Percentiles rank a stretch among this genome's conserved stretches.
Conservation (phyloP, 345 rosid species). For the Durio zibethinus region DNA sequence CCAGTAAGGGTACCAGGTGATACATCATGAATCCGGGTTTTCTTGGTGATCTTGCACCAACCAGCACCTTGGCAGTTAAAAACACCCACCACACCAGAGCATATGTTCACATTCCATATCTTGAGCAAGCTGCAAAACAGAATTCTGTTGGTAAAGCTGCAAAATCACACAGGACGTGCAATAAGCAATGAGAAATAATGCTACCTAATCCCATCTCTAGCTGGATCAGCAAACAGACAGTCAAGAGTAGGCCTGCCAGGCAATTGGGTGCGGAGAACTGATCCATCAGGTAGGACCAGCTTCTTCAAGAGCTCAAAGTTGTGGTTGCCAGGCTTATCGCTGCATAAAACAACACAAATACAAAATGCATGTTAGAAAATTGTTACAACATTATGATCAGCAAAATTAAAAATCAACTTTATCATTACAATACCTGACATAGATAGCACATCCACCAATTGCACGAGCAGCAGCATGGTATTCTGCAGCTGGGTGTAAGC, state of each 20-base stretch:
- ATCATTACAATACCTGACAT: conserved; percentile 65
- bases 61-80: conserved; percentile 99
- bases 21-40: conserved; percentile 74
- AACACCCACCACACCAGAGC: conserved; percentile 80
- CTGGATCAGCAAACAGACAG: conserved; percentile 84
- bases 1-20: conserved; percentile 80
- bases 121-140: conserved; percentile 63
- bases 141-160: conserved; percentile 1
- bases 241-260: conserved; percentile 96
- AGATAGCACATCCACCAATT: conserved; percentile 91
- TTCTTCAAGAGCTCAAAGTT: conserved; percentile 74
- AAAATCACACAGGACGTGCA: background rate
- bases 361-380: conserved; percentile 9
- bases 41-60: conserved; percentile 85
- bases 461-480: conserved; percentile 98
- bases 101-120: conserved; percentile 88
- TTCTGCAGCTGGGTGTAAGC: conserved; percentile 91
- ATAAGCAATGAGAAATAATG: background rate
- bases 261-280: conserved; percentile 76
- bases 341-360: conserved; percentile 18
- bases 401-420: background rate
- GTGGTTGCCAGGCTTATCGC: conserved; percentile 97
- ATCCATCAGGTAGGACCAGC: conserved; percentile 95
- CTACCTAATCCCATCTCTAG: conserved; percentile 75
- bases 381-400: background rate